Percentiles rank a stretch among this genome's conserved stretches.
These are phyloP conservation scores for Calonectria ilicicola DNA, from an alignment of 2,329 filamentous ascomycete genomes.

Conservation along the genomic window DNA sequence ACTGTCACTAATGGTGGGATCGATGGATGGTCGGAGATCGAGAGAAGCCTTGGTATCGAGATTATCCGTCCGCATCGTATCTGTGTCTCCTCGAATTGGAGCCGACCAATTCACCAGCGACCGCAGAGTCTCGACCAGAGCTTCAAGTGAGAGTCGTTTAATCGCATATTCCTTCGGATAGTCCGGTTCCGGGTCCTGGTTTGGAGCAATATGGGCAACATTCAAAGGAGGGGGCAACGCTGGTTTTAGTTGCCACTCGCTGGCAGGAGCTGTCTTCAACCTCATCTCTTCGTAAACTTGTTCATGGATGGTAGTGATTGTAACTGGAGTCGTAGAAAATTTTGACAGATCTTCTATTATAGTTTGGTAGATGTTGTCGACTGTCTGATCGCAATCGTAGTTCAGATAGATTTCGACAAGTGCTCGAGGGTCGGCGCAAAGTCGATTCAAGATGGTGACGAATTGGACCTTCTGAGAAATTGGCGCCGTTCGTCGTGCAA, in stretches of 20 bases:
- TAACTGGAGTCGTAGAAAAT: slow-evolving; percentile 83
- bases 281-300: slow-evolving; percentile 87
- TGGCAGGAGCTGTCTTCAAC: slow-evolving; percentile 67
- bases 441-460: slow-evolving; percentile 83
- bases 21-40: slow-evolving; percentile 72
- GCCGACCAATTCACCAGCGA: slow-evolving; percentile 94
- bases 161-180: slow-evolving; percentile 91
- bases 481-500: slow-evolving; percentile 89
- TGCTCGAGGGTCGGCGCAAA: slow-evolving; percentile 87
- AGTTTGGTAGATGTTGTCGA: slow-evolving; percentile 97
- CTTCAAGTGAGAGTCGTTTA: slow-evolving; percentile 90
- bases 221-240: slow-evolving; percentile 89
- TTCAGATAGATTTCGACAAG: slow-evolving; percentile 97
- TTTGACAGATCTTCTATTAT: slow-evolving; percentile 94
- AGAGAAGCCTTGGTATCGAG: slow-evolving; percentile 52
- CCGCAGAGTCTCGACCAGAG: slow-evolving; percentile 86
- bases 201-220: slow-evolving; percentile 76
- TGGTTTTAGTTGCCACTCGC: slow-evolving; percentile 89
- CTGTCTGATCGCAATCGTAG: slow-evolving; percentile 94
- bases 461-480: slow-evolving; percentile 94
- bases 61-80: slow-evolving; percentile 43
- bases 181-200: slow-evolving; percentile 72
- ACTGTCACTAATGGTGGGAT: slow-evolving; percentile 72
- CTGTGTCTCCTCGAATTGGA: slow-evolving; percentile 69
- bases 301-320: slow-evolving; percentile 81